Evolutionary conservation across 2,329 filamentous ascomycete species (phyloP).

Genomic region (Exophiala mesophila): DNA sequence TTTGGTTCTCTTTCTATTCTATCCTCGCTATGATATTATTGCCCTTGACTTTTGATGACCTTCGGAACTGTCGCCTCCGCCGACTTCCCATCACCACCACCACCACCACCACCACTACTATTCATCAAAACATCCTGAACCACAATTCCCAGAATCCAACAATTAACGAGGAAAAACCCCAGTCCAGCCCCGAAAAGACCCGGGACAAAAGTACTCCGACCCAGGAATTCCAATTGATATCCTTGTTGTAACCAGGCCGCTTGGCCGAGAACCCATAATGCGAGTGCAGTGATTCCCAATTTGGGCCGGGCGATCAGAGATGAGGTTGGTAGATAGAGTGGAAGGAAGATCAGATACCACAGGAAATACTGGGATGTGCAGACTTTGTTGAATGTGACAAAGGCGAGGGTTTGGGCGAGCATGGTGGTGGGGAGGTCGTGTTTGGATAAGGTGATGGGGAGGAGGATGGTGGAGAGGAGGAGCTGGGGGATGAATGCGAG

Average conservation of each 20-base stretch:
- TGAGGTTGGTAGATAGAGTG: conserved; percentile 80
- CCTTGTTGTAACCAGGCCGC: conserved; percentile 70
- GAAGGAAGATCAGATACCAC: conserved; percentile 93
- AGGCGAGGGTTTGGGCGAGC: conserved; percentile 89
- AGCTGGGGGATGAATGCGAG: conserved; percentile 88
- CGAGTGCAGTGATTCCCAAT: conserved; percentile 61
- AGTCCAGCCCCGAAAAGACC: conserved; percentile 74
- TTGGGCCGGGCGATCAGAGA: conserved; percentile 54
- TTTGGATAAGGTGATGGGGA: conserved; percentile 52
- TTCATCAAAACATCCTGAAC: conserved; percentile 55
- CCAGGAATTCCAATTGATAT: conserved; percentile 73
- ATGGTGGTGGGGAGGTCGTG: conserved; percentile 67
- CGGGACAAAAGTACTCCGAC: conserved; percentile 75
- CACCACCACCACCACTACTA: too few species aligned
- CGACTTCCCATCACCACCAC: too few species aligned
- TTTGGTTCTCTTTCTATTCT: too few species aligned
- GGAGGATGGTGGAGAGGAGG: conserved; percentile 68
- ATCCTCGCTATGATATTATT: too few species aligned
- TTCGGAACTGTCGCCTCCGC: too few species aligned
- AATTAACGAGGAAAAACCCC: conserved; percentile 78
- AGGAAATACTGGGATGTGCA: conserved; percentile 99
- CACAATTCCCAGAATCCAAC: conserved; percentile 79
- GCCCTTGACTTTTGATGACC: too few species aligned
- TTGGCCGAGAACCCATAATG: conserved; percentile 64
- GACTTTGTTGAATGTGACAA: conserved; percentile 97